A percentile compares a stretch with the other conserved stretches of the same genome.
These are phyloP conservation scores for Aspergillus udagawae DNA, from an alignment of 2,329 filamentous ascomycete genomes.

Conservation along the genomic window DNA sequence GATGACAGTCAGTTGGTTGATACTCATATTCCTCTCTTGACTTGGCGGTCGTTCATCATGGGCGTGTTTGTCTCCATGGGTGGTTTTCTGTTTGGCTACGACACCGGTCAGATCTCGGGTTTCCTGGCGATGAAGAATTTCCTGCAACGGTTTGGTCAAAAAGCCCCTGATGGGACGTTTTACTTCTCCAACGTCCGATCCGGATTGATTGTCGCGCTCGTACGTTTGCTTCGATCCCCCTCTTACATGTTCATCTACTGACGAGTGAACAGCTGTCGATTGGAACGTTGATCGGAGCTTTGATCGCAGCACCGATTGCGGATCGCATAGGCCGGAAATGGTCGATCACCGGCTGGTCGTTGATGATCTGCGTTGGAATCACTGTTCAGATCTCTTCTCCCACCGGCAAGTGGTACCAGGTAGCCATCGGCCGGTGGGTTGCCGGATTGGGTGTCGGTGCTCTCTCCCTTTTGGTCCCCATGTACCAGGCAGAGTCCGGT, in stretches of 20 bases:
- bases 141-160: slow-evolving; percentile 34
- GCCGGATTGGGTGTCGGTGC: slow-evolving; percentile 44
- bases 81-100: slow-evolving; percentile 42
- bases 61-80: slow-evolving; percentile 44
- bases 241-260: neutral
- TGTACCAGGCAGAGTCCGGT: slow-evolving; percentile 44
- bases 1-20: slow-evolving; percentile 6
- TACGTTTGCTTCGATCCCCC: slow-evolving; percentile 14
- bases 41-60: slow-evolving; percentile 32
- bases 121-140: slow-evolving; percentile 43
- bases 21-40: slow-evolving; percentile 20
- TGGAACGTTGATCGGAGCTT: slow-evolving; percentile 42
- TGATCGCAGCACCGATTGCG: slow-evolving; percentile 38
- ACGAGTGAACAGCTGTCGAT: slow-evolving; percentile 34
- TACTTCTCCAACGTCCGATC: slow-evolving; percentile 40
- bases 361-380: slow-evolving; percentile 37
- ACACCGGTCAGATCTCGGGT: slow-evolving; percentile 44
- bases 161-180: slow-evolving; percentile 24
- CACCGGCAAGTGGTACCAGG: slow-evolving; percentile 35
- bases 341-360: slow-evolving; percentile 39
- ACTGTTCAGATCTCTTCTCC: slow-evolving; percentile 42
- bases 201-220: slow-evolving; percentile 41
- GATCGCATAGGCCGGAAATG: slow-evolving; percentile 41
- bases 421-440: slow-evolving; percentile 41
- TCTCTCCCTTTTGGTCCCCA: slow-evolving; percentile 40